These are phyloP conservation scores for Nakazawaea siamensis DNA, from an alignment of 805 yeast genomes.

Conservation along the genomic window DNA sequence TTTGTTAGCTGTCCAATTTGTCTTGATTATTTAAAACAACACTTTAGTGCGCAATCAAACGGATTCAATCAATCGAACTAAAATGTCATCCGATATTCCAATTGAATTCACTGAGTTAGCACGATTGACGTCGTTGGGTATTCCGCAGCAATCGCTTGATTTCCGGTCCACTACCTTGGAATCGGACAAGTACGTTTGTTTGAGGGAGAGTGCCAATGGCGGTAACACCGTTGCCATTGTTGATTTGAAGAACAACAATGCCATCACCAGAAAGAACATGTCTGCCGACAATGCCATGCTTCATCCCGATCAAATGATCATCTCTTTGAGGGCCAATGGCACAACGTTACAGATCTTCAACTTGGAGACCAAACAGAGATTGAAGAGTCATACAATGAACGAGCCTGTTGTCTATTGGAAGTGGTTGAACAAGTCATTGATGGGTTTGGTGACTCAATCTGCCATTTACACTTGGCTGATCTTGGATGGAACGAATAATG, in stretches of 20 bases:
- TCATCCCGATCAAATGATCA: constrained; percentile 86
- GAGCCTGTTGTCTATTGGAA: constrained; percentile 95
- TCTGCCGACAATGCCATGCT: constrained; percentile 95
- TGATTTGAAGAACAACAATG: constrained; percentile 71
- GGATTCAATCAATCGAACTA: not conserved
- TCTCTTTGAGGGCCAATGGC: constrained; percentile 92
- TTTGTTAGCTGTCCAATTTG: no score
- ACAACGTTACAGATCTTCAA: constrained; percentile 93
- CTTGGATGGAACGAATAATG: constrained; percentile 69
- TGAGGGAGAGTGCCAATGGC: constrained; percentile 52
- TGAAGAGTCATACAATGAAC: constrained; percentile 77
- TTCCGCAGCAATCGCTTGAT: constrained; percentile 76
- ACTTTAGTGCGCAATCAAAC: no score
- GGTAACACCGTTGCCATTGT: constrained; percentile 93
- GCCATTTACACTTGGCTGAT: constrained; percentile 76
- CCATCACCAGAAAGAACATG: constrained; percentile 85
- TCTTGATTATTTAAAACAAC: no score
- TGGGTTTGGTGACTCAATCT: constrained; percentile 81
- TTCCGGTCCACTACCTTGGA: constrained; percentile 93
- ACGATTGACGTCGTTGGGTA: constrained; percentile 80
- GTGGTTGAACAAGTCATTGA: constrained; percentile 67
- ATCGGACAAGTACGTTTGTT: constrained; percentile 84
- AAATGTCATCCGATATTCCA: constrained; percentile 59
- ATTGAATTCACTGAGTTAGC: constrained; percentile 94
- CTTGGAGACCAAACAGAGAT: constrained; percentile 76